Base-by-base conservation (phyloP, 768 basidiomycete species). In the Lentinula boryana region DNA sequence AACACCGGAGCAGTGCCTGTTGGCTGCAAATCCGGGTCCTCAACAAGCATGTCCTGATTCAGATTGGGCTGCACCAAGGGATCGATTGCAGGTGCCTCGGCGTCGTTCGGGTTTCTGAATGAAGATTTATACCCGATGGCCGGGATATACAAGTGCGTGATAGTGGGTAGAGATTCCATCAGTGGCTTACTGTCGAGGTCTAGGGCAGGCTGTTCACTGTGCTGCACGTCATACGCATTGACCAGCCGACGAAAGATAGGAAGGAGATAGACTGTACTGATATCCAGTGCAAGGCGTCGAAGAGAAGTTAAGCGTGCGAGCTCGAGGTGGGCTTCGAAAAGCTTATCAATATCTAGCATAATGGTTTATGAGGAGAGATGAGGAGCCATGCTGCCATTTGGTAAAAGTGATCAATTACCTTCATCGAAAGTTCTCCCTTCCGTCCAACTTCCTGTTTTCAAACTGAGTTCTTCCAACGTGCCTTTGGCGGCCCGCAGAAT, bases 51-150 rank as follows among this genome's bases (percentile, higher is more conserved):
- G 5, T 51, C 33, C 15, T 13, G 50, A 16, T 31, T 0, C 32
- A 13, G 27, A 18, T 5, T 32, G 32, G 15, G 50, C 21, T 32
- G 50, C 32, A 15, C 12, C 18, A 32, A 9, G 5, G 36, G 4
- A 36, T 15, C 9, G 33, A 38, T 40, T 13, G 35, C 21, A 38
- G 53, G 35, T 4, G 18, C 16, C 7, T 43, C 36, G n/a, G 36
- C 5, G 8, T 43, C 23, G 23, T 36, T 36, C 8, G 55, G 38
- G n/a, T 6, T 16, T 40, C 21, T 36, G 40, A 56, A 56, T 23
- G 55, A 56, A 18, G 55, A 56, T 56, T 56, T 56, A 36, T 56
- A 56, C 23, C 55, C 55, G 15, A 56, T 43, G 23, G 55, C 38
- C 5, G 55, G 55, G 31, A 56, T 56, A 18, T 56, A 56, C 23